Evolutionary conservation across 805 yeast genomes (phyloP).

Genomic region (Yueomyces sinensis): DNA sequence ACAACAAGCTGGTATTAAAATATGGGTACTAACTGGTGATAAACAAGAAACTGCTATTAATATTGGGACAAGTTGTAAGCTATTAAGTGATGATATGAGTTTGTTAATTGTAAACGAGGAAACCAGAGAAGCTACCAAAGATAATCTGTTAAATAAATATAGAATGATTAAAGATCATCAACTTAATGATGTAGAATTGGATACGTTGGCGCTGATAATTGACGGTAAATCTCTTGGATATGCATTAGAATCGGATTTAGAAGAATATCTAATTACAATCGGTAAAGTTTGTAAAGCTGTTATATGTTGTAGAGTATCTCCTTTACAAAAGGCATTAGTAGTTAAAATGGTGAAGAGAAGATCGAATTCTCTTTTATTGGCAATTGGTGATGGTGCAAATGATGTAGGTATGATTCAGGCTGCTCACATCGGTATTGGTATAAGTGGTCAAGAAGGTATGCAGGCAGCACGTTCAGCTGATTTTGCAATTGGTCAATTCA

Average conservation of each 20-base stretch:
- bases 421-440: slow-evolving; percentile 98
- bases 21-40: slow-evolving; percentile 98
- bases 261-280: slow-evolving; percentile 61
- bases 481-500: slow-evolving; percentile 91
- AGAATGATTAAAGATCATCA: slow-evolving; percentile 59
- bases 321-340: slow-evolving; percentile 90
- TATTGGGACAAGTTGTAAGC: slow-evolving; percentile 95
- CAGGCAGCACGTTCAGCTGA: slow-evolving; percentile 99
- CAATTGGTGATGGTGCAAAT: slow-evolving; percentile 98
- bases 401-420: slow-evolving; percentile 99
- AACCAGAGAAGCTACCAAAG: slow-evolving; percentile 57
- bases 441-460: slow-evolving; percentile 98
- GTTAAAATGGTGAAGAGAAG: slow-evolving; percentile 87
- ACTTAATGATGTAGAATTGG: slow-evolving; percentile 51
- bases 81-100: slow-evolving; percentile 92
- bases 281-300: slow-evolving; percentile 90
- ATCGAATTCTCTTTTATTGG: slow-evolving; percentile 59
- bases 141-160: slow-evolving; percentile 62
- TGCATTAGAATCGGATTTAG: slow-evolving; percentile 75
- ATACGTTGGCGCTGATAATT: slow-evolving; percentile 77
- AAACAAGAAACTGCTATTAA: slow-evolving; percentile 97
- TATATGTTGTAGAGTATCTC: slow-evolving; percentile 95
- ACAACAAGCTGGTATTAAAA: slow-evolving; percentile 92
- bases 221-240: slow-evolving; percentile 86
- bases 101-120: slow-evolving; percentile 81